These are phyloP conservation scores for Osmanthus fragrans DNA, from an alignment of 257 asterid genomes.

Conservation along the genomic window DNA sequence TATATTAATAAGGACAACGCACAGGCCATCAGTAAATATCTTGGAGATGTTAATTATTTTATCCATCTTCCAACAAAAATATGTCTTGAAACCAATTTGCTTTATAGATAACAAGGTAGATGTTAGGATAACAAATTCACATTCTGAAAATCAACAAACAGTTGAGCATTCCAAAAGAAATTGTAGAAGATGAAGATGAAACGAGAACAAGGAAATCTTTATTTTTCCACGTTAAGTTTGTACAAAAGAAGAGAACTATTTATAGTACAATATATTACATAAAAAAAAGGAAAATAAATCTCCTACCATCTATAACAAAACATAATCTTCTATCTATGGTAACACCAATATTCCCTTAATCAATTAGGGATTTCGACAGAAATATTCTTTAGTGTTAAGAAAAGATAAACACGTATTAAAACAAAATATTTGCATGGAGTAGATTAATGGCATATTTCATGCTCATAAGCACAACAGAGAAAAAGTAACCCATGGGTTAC, in stretches of 20 bases:
- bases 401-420: background rate
- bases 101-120: background rate
- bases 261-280: too few species aligned
- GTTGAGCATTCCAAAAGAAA: background rate
- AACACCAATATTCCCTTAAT: too few species aligned
- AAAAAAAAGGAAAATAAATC: too few species aligned
- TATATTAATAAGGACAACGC: background rate
- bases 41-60: background rate
- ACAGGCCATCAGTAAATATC: background rate
- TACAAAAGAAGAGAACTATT: too few species aligned
- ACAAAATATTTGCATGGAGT: background rate
- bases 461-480: too few species aligned
- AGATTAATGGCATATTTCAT: background rate
- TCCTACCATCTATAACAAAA: too few species aligned
- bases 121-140: background rate
- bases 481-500: too few species aligned
- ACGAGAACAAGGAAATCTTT: too few species aligned
- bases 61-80: background rate
- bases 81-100: background rate
- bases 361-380: too few species aligned
- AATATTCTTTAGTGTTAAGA: background rate
- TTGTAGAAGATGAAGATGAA: too few species aligned
- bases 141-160: background rate
- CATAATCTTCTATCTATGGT: too few species aligned
- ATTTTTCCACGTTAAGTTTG: too few species aligned